Evolutionary conservation across 208 protist genomes (phyloP).

Genomic region (Tritrichomonas musculus): DNA sequence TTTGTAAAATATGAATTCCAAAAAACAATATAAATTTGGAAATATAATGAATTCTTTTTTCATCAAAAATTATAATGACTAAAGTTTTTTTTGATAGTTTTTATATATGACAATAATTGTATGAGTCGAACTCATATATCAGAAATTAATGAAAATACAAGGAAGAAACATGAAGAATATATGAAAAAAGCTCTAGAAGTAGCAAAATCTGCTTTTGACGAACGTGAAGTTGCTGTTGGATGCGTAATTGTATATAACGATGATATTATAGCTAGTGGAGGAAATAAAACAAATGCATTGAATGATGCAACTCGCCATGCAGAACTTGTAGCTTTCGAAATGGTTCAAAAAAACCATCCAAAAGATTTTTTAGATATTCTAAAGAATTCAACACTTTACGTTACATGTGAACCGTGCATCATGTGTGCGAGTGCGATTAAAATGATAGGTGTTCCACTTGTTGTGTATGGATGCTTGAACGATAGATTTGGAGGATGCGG

Average conservation of each 20-base stretch:
- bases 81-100: too few relatives aligned
- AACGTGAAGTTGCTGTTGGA: constrained; percentile 53
- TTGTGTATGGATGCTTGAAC: constrained; percentile 51
- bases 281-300: constrained; percentile 47
- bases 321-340: constrained; percentile 43
- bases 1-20: too few relatives aligned
- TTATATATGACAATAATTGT: too few relatives aligned
- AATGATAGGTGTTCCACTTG: constrained; percentile 36
- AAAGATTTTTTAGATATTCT: not conserved
- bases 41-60: too few relatives aligned
- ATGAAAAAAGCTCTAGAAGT: not conserved
- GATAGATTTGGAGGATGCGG: constrained; percentile 53
- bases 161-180: not conserved
- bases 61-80: too few relatives aligned
- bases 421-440: constrained; percentile 53
- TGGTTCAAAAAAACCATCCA: not conserved
- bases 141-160: not conserved
- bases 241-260: constrained; percentile 49
- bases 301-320: constrained; percentile 39
- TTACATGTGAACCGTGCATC: constrained; percentile 57
- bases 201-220: not conserved
- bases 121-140: too few relatives aligned
- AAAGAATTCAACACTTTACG: constrained; percentile 45
- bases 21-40: too few relatives aligned
- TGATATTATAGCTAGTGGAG: constrained; percentile 40